Percentiles rank a stretch among this genome's conserved stretches.
Conservation (phyloP, 1,284 basidiomycete genomes). For the Rhodotorula sp. region DNA sequence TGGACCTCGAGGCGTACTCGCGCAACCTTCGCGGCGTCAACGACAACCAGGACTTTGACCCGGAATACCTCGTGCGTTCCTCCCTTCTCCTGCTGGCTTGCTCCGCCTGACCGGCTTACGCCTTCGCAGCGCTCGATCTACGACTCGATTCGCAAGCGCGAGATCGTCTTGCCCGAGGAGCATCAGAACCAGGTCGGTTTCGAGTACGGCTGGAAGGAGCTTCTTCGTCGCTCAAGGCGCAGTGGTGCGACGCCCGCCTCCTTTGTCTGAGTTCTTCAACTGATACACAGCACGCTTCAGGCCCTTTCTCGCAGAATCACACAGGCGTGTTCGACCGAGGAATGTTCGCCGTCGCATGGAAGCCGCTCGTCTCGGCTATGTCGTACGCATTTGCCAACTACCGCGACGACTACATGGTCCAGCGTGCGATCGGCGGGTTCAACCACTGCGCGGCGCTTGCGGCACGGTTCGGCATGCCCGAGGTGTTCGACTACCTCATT, state of each 20-base stretch:
- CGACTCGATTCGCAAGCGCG: constrained; percentile 88
- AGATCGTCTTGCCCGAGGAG: constrained; percentile 98
- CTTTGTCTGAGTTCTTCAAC: constrained; percentile 8
- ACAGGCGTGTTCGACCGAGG: constrained; percentile 71
- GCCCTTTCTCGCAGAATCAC: constrained; percentile 75
- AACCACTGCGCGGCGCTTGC: constrained; percentile 94
- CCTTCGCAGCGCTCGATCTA: constrained; percentile 74
- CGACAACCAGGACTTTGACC: constrained; percentile 77
- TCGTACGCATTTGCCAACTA: constrained; percentile 77
- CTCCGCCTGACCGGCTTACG: constrained; percentile 14
- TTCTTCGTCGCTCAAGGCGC: constrained; percentile 77
- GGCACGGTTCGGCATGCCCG: constrained; percentile 80
- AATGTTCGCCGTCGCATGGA: constrained; percentile 93
- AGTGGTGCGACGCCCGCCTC: constrained; percentile 61
- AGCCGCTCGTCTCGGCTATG: constrained; percentile 77
- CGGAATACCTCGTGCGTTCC: constrained; percentile 75
- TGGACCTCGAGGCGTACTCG: constrained; percentile 93
- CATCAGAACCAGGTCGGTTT: constrained; percentile 96
- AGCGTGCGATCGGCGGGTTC: constrained; percentile 91
- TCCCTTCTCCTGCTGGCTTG: not conserved
- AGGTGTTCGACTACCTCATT: constrained; percentile 96
- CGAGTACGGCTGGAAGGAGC: constrained; percentile 98
- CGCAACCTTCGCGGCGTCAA: constrained; percentile 93
- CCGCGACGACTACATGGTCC: constrained; percentile 94
- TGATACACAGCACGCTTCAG: constrained; percentile 53